phyloP scores from a whole-genome alignment of 2,329 filamentous ascomycete genomes.

The Cadophora luteo-olivacea region DNA sequence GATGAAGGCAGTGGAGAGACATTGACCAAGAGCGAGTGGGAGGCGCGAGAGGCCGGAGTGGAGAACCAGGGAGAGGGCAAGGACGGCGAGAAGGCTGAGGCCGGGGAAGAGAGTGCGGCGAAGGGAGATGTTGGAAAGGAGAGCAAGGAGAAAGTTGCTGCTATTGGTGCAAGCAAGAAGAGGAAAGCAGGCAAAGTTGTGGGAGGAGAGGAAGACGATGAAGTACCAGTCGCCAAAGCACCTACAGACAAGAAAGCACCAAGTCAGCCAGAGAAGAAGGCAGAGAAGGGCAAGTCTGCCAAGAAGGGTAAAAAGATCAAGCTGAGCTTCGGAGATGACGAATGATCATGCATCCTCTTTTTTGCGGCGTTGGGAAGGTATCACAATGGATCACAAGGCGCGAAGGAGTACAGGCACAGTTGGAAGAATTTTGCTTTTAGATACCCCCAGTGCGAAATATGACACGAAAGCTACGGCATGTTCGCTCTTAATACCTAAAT shows the following conservation, averaged over 20 bases:
- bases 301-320: constrained; percentile 65
- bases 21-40: constrained; percentile 46
- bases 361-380: not conserved
- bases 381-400: constrained; percentile 13
- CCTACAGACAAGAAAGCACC: constrained; percentile 7
- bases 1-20: constrained; percentile 73
- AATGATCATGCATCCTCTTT: constrained; percentile 41
- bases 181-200: constrained; percentile 61
- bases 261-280: constrained; percentile 35
- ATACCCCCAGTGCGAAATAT: constrained; percentile 22
- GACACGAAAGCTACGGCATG: constrained; percentile 8
- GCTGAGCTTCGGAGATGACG: constrained; percentile 70
- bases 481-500: constrained; percentile 1
- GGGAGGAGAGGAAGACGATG: constrained; percentile 44
- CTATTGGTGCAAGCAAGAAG: constrained; percentile 57
- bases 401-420: constrained; percentile 16
- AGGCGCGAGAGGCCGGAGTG: constrained; percentile 42
- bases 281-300: constrained; percentile 37
- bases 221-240: constrained; percentile 1
- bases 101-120: not conserved
- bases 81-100: constrained; percentile 22
- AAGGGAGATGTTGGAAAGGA: constrained; percentile 34
- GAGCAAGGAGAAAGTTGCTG: constrained; percentile 46
- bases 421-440: constrained; percentile 24
- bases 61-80: constrained; percentile 36